Evolutionary conservation across 2,329 filamentous ascomycete genomes (phyloP), one percentile per base, ranked within the genome.

Genomic region (Talaromyces sp.): DNA sequence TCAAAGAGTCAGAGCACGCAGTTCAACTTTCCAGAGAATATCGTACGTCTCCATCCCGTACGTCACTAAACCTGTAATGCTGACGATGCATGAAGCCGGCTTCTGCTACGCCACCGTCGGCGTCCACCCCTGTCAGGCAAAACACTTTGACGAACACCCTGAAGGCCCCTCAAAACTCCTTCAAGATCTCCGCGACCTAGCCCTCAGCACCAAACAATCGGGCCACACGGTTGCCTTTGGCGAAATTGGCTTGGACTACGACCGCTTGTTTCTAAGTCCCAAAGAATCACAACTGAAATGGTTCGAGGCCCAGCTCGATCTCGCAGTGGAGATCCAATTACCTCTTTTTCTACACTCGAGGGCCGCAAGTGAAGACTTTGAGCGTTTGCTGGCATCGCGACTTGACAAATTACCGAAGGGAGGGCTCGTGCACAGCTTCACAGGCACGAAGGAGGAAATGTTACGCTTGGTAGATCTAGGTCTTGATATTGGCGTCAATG

Each of bases 171-270:
- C 72, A 28, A 73, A 74, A 54, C 70, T 81, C 69, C 67, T 82
- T 7, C 82, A 86, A 63, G 82, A 84, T 33, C 83, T 98, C n/a
- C 82, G 82, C 50, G 72, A 78, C 6, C 80, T 97, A 2, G 85
- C 93, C 3, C 71, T 83, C 1, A 77, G 85, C 39, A 84, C 86
- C 0, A 86, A 85, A 68, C 73, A 76, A 56, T 73, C 75, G 11
- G 83, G 84, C 0, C 82, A 90, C 44, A 88, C 91, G 0, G 84
- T 85, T 6, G 93, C 95, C 6, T 92, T 97, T 73, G 95, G 95
- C 56, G 95, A 99, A 77, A 92, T 99, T 66, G 95, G 95, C 1
- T 88, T 99, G 3, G 95, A 99, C 78, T 99, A 98, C 73, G 95
- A 99, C 78, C 87, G 95, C 1, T 80, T 99, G 39, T 90, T 91